phyloP scores from a whole-genome alignment of 2,329 filamentous ascomycete species.

The Fusarium sp. region DNA sequence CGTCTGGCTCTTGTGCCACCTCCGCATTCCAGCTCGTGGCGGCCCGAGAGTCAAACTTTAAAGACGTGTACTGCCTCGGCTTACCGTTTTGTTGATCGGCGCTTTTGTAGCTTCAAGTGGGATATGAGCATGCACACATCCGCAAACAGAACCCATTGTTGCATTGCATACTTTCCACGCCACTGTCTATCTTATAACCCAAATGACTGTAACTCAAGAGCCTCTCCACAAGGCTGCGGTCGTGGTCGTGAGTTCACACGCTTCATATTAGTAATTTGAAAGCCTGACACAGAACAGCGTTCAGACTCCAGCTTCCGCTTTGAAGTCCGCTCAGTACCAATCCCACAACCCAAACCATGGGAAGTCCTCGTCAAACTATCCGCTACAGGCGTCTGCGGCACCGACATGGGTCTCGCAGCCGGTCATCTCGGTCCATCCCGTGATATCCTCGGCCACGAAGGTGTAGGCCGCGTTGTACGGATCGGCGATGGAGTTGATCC shows the following conservation, averaged over 20 bases:
- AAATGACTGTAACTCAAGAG: background rate
- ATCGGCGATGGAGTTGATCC: constrained; percentile 18
- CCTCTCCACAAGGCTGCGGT: constrained; percentile 2
- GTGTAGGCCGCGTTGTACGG: constrained; percentile 23
- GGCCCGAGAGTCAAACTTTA: background rate
- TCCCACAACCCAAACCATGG: constrained; percentile 19
- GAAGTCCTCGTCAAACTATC: constrained; percentile 28
- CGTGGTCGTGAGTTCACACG: constrained; percentile 1
- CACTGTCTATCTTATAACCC: background rate
- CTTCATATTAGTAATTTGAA: background rate
- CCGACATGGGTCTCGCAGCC: constrained; percentile 31
- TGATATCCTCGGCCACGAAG: constrained; percentile 36
- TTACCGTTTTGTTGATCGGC: background rate
- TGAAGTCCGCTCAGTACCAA: background rate
- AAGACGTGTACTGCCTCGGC: background rate
- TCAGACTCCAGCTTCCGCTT: constrained; percentile 8
- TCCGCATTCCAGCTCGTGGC: background rate
- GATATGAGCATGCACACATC: background rate
- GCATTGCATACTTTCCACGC: background rate
- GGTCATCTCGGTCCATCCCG: constrained; percentile 29
- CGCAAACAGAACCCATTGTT: background rate
- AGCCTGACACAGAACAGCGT: constrained; percentile 3
- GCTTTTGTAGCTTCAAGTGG: background rate
- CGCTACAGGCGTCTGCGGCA: constrained; percentile 34
- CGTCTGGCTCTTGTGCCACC: background rate